Base-by-base conservation (phyloP, 176 grass and related monocot genomes). In the Otatea glauca region DNA sequence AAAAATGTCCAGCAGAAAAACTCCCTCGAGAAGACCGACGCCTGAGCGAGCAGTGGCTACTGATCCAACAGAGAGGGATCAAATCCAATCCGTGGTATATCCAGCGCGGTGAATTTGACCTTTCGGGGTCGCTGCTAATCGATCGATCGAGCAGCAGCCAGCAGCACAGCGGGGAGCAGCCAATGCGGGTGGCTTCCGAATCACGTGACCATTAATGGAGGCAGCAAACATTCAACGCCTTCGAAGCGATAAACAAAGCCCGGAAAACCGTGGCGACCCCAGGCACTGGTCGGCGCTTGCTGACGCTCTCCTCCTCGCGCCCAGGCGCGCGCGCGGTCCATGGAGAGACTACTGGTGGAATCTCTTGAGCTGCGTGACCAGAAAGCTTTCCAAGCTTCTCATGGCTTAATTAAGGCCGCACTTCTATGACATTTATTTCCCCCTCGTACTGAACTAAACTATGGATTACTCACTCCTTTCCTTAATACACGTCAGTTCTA, bases 161-260 rank as follows among this genome's bases (percentile, higher is more conserved):
- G 53, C 51, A 16, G 77, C 62, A 2, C 10, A 21, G 14, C 7
- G 23, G 38, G 38, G 72, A 55, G 34, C 56, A 32, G 70, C 71
- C 71, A 86, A 86, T 12, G 14, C 61, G n/a, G n/a, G 37, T 73
- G 68, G 79, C 60, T 43, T 90, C 67, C 59, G 16, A 24, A 54
- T 88, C 88, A 91, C 82, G 88, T 83, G 91, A 83, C 21, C 85
- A 91, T 88, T 78, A 88, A 91, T 93, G 59, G 35, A 17, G 1
- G 78, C 32, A 82, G 88, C 77, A 93, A 81, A 91, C 91, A 93
- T 91, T 91, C 91, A 93, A 93, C 91, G 88, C 88, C 81, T 85
- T 83, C 85, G 83, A 50, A 68, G 60, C 59, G 83, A 91, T 93
- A 91, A 88, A 93, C 85, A 81, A 85, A 45, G 72, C 78, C 69